These are phyloP conservation scores for Boletellus emodensis DNA, from an alignment of 768 basidiomycete species.

Conservation along the genomic window DNA sequence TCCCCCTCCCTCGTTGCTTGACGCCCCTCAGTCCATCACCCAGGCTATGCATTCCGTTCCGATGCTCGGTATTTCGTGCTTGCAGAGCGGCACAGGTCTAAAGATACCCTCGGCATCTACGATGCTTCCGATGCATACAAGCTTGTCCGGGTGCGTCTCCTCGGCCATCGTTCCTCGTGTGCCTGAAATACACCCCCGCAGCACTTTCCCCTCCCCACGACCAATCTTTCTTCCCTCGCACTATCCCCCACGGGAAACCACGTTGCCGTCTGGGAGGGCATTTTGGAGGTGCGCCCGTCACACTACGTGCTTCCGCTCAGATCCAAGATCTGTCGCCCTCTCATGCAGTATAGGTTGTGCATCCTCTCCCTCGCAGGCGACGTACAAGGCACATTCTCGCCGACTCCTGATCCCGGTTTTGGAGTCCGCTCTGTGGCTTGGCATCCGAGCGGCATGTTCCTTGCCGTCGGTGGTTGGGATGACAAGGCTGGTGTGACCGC, in stretches of 20 bases:
- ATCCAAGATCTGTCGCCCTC: neutral
- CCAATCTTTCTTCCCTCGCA: slow-evolving; percentile 63
- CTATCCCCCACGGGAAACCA: slow-evolving; percentile 75
- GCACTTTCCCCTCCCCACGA: slow-evolving; percentile 83
- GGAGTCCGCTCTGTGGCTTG: slow-evolving; percentile 77
- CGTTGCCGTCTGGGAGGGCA: slow-evolving; percentile 80
- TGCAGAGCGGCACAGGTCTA: slow-evolving; percentile 87
- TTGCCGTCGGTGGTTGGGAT: slow-evolving; percentile 85
- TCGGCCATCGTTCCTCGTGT: slow-evolving; percentile 14
- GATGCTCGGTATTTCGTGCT: slow-evolving; percentile 84
- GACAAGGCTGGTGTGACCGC: slow-evolving; percentile 56
- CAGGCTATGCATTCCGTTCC: slow-evolving; percentile 73
- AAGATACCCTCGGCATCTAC: slow-evolving; percentile 83
- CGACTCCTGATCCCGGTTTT: slow-evolving; percentile 74
- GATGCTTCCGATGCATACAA: slow-evolving; percentile 68
- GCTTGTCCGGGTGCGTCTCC: slow-evolving; percentile 55
- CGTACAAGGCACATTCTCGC: slow-evolving; percentile 61
- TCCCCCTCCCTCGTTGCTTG: neutral
- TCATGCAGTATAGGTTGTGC: slow-evolving; percentile 66
- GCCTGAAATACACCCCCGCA: slow-evolving; percentile 30
- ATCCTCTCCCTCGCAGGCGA: slow-evolving; percentile 66
- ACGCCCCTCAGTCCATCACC: neutral
- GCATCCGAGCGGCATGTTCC: slow-evolving; percentile 82
- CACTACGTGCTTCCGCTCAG: neutral
- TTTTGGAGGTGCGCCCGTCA: slow-evolving; percentile 62